Conservation (phyloP, 225 moss, liverwort and hornwort species). For the Physcomitrium patens region DNA sequence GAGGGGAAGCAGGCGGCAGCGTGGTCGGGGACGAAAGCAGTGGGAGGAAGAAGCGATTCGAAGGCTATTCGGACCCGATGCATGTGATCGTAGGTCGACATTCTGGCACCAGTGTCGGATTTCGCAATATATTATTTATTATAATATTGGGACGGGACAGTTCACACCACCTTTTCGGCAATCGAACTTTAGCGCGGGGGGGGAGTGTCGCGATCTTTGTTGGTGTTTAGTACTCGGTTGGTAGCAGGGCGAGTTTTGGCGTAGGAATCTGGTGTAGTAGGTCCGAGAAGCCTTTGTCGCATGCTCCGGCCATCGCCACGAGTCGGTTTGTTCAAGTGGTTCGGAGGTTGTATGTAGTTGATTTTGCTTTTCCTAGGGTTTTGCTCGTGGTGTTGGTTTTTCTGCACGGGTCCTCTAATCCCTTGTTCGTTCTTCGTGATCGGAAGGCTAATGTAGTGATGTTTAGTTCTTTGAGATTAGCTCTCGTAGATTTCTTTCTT, state of each 20-base stretch:
- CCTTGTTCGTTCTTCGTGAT: not conserved
- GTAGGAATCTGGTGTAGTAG: conserved; percentile 2
- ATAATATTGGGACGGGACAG: not conserved
- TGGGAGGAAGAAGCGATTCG: conserved; percentile 9
- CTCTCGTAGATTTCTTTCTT: not conserved
- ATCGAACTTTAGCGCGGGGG: not conserved
- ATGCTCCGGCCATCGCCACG: not conserved
- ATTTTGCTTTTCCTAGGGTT: conserved; percentile 21
- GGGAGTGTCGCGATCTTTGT: not conserved
- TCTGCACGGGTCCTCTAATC: not conserved
- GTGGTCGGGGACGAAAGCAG: conserved; percentile 9
- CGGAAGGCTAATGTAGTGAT: not conserved
- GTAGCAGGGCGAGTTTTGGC: not conserved
- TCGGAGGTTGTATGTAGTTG: not conserved
- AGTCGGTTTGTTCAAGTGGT: not conserved
- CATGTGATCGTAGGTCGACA: conserved; percentile 26
- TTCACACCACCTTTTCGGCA: conserved; percentile 4
- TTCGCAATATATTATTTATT: conserved; percentile 12
- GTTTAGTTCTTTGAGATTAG: not conserved
- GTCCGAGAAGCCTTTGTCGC: too few species aligned
- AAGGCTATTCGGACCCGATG: conserved; percentile 16
- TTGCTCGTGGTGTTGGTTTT: not conserved
- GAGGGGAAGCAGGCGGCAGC: not conserved
- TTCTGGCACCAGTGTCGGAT: conserved; percentile 30
- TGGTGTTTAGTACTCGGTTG: not conserved